phyloP scores from a whole-genome alignment of 1,284 basidiomycete genomes.

The Marasmius tenuissimus region DNA sequence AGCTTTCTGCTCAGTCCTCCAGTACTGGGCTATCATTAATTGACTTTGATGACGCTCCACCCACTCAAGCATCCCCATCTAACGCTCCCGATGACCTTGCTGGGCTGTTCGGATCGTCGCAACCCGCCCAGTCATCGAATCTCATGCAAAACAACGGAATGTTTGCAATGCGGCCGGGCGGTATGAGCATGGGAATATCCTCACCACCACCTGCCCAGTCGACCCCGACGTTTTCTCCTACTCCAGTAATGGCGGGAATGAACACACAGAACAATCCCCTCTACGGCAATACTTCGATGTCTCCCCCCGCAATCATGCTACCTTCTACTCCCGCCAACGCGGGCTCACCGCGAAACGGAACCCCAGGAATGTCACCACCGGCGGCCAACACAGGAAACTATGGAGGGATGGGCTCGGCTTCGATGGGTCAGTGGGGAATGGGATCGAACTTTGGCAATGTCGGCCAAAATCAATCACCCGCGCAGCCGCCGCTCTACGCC shows the following conservation, averaged over 20 bases:
- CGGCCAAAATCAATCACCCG: background rate
- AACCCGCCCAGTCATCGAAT: background rate
- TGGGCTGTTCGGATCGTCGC: constrained; percentile 46
- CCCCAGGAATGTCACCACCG: background rate
- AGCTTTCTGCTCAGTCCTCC: constrained; percentile 39
- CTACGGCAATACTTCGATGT: constrained; percentile 8
- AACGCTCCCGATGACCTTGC: constrained; percentile 46
- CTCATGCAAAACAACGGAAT: constrained; percentile 18
- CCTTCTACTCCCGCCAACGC: constrained; percentile 8
- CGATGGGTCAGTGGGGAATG: constrained; percentile 5
- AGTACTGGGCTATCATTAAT: constrained; percentile 56
- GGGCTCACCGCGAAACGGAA: background rate
- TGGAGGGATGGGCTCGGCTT: constrained; percentile 1
- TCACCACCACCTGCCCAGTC: background rate
- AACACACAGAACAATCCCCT: constrained; percentile 1
- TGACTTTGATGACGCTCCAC: constrained; percentile 63
- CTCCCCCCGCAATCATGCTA: constrained; percentile 14
- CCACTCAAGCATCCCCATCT: constrained; percentile 21
- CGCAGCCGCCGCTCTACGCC: constrained; percentile 15
- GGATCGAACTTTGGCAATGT: background rate
- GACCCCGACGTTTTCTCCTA: constrained; percentile 3
- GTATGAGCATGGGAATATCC: constrained; percentile 1
- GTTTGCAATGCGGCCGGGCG: background rate
- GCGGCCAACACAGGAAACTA: background rate
- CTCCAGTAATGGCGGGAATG: constrained; percentile 19